phyloP scores from a whole-genome alignment of 495 filamentous ascomycete species.

The Penicillium atrosanguineum region DNA sequence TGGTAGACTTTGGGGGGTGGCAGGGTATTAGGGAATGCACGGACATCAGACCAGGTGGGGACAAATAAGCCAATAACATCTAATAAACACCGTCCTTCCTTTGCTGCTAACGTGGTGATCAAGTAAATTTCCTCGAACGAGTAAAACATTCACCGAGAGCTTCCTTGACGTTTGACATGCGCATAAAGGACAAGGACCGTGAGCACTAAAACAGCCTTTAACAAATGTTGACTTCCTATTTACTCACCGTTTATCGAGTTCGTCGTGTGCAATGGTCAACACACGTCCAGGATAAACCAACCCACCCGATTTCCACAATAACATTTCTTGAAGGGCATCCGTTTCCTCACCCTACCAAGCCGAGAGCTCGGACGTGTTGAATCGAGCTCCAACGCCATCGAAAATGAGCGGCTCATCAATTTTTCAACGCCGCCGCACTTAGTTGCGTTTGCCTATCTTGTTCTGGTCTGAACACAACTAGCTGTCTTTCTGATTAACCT shows the following conservation, averaged over 20 bases:
- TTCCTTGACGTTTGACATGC: no score
- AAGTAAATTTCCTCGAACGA: not conserved
- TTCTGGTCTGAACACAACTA: not conserved
- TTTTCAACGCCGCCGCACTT: slow-evolving; percentile 1
- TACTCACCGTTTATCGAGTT: no score
- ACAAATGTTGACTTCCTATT: no score
- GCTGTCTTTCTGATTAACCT: no score
- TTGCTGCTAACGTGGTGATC: slow-evolving; percentile 5
- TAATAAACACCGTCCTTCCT: slow-evolving; percentile 4
- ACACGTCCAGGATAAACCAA: no score
- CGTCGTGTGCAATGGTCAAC: no score
- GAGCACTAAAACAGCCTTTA: no score
- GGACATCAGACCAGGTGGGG: slow-evolving; percentile 3
- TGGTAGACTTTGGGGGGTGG: slow-evolving; percentile 4
- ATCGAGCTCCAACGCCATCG: not conserved
- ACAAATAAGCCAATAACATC: slow-evolving; percentile 2
- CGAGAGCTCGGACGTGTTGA: not conserved
- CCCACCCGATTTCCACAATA: no score
- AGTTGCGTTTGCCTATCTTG: slow-evolving; percentile 4
- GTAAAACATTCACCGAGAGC: not conserved
- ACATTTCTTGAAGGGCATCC: no score
- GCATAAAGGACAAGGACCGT: no score
- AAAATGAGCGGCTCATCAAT: slow-evolving; percentile 6
- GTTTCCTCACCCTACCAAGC: not conserved
- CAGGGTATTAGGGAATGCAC: slow-evolving; percentile 7